Evolutionary conservation across 2,329 filamentous ascomycete species (phyloP).

Genomic region (Ophiocordyceps unilateralis): DNA sequence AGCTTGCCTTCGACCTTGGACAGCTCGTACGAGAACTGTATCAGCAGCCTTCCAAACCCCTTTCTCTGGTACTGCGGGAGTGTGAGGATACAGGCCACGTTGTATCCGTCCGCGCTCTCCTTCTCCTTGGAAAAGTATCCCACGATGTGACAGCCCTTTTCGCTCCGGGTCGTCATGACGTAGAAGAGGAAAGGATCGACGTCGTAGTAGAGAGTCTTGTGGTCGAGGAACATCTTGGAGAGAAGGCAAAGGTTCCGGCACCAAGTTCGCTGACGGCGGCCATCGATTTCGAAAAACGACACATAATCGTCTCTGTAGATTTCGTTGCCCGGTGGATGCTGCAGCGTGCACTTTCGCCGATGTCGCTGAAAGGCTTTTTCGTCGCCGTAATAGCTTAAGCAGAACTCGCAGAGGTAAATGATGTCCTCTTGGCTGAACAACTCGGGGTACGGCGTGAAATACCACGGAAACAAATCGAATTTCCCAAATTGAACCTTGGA

Average conservation of each 20-base stretch:
- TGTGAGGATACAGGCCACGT: slow-evolving; percentile 93
- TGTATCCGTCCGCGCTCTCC: slow-evolving; percentile 91
- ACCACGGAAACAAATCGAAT: slow-evolving; percentile 90
- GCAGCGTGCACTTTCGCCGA: slow-evolving; percentile 72
- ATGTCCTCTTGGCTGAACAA: slow-evolving; percentile 75
- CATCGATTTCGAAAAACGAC: slow-evolving; percentile 95
- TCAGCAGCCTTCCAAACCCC: slow-evolving; percentile 81
- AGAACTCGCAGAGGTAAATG: slow-evolving; percentile 96
- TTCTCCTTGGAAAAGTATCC: slow-evolving; percentile 99
- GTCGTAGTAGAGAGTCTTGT: slow-evolving; percentile 97
- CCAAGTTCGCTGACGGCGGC: slow-evolving; percentile 83
- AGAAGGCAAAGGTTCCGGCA: slow-evolving; percentile 90
- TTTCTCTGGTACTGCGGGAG: slow-evolving; percentile 92
- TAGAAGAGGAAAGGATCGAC: slow-evolving; percentile 99
- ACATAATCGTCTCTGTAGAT: slow-evolving; percentile 91
- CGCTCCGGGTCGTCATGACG: slow-evolving; percentile 82
- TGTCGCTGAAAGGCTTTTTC: slow-evolving; percentile 71
- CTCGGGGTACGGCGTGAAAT: slow-evolving; percentile 93
- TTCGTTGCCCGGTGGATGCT: slow-evolving; percentile 92
- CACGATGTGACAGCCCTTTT: slow-evolving; percentile 86
- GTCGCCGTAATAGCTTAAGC: slow-evolving; percentile 77
- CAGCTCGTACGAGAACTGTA: slow-evolving; percentile 94
- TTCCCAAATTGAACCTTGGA: slow-evolving; percentile 87
- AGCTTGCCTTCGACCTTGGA: slow-evolving; percentile 90
- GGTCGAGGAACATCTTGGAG: slow-evolving; percentile 91